Percentiles rank a stretch among this genome's conserved stretches.
Conservation (phyloP, 2,329 filamentous ascomycete species). For the Exophiala spinifera region DNA sequence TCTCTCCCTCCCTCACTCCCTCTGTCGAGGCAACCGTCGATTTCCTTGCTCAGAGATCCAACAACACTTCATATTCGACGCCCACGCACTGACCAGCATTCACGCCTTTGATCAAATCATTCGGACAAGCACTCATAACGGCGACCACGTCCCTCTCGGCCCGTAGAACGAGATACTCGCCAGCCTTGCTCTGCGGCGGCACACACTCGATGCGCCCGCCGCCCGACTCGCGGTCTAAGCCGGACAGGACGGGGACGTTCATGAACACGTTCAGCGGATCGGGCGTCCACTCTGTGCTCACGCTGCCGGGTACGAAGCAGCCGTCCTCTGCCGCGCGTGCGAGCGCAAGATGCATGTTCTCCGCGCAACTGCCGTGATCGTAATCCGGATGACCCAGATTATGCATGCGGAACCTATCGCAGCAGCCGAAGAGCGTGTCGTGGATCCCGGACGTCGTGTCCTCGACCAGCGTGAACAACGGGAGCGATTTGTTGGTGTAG, state of each 20-base stretch:
- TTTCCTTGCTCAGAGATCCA: background rate
- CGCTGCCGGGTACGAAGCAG: conserved; percentile 29
- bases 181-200: conserved; percentile 35
- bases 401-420: conserved; percentile 39
- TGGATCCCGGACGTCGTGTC: conserved; percentile 41
- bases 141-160: conserved; percentile 39
- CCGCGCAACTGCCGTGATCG: conserved; percentile 42
- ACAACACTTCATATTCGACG: conserved; percentile 24
- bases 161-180: conserved; percentile 36
- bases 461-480: conserved; percentile 37
- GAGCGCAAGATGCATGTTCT: conserved; percentile 39
- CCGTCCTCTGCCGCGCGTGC: conserved; percentile 26
- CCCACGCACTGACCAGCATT: conserved; percentile 38
- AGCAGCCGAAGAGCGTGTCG: conserved; percentile 43
- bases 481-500: conserved; percentile 38
- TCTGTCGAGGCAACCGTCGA: background rate
- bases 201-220: conserved; percentile 31
- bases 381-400: conserved; percentile 33
- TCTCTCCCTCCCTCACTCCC: too few species aligned
- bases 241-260: conserved; percentile 37
- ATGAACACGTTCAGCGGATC: conserved; percentile 46
- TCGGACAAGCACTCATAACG: conserved; percentile 44
- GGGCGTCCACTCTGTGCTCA: conserved; percentile 32
- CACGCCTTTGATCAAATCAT: conserved; percentile 38
- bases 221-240: conserved; percentile 23